Conservation (phyloP, 345 rosid species). For the Camelina laxa region DNA sequence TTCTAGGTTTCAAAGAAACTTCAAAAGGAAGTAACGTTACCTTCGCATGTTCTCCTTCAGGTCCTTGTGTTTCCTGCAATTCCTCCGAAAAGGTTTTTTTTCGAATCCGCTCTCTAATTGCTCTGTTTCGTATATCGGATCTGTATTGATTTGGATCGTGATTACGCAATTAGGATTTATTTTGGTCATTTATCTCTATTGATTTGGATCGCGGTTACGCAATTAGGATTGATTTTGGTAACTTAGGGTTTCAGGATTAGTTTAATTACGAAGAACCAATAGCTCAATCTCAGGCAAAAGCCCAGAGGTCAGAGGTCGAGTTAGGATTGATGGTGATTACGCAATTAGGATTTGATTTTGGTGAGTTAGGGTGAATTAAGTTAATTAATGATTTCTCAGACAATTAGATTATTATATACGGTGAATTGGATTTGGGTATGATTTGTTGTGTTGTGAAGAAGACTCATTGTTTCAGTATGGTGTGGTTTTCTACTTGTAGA, state of each 20-base stretch:
- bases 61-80: constrained; percentile 82
- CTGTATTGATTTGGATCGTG: constrained; percentile 5
- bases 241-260: neutral
- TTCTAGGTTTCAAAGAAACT: constrained; percentile 72
- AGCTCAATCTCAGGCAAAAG: too few species aligned
- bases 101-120: neutral
- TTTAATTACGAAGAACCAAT: neutral
- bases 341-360: too few species aligned
- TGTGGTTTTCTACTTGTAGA: constrained; percentile 47
- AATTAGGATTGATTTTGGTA: neutral
- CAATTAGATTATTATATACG: neutral
- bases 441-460: neutral
- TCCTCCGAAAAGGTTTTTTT: constrained; percentile 76
- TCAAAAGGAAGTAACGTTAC: constrained; percentile 66
- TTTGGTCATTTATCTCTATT: constrained; percentile 13
- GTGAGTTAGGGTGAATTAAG: too few species aligned
- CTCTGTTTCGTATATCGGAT: neutral
- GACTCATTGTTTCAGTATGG: neutral
- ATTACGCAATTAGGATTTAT: neutral
- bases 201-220: neutral
- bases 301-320: too few species aligned
- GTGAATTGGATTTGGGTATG: neutral
- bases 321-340: too few species aligned
- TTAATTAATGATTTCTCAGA: neutral
- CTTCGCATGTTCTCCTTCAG: constrained; percentile 90